Conservation (phyloP, 2,329 filamentous ascomycete species). For the Cladosporium halotolerans region DNA sequence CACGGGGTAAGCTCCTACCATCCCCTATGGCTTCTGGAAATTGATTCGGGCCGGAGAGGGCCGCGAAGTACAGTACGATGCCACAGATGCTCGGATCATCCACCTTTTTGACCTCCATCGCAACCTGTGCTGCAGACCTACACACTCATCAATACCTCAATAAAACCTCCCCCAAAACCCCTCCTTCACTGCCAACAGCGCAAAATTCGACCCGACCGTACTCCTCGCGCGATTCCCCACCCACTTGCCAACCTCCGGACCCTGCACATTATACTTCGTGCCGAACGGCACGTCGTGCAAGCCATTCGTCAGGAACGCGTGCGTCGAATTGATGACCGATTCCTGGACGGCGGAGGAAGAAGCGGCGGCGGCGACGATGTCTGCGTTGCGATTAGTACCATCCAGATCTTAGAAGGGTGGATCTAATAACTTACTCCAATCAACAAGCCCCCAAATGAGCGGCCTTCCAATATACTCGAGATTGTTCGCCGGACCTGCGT, state of each 20-base stretch:
- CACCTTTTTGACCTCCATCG: too few relatives aligned
- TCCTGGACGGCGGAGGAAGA: conserved; percentile 15
- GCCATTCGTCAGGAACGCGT: conserved; percentile 21
- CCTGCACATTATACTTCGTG: conserved; percentile 22
- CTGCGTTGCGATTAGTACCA: conserved; percentile 1
- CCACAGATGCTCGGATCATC: too few relatives aligned
- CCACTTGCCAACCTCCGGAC: conserved; percentile 18
- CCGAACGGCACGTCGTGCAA: conserved; percentile 23
- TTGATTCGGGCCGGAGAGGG: too few relatives aligned
- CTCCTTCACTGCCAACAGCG: conserved; percentile 18
- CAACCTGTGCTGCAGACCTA: too few relatives aligned
- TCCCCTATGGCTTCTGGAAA: too few relatives aligned
- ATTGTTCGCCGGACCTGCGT: conserved; percentile 17
- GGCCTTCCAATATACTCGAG: conserved; percentile 14
- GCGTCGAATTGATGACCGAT: conserved; percentile 19
- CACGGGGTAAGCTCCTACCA: too few relatives aligned
- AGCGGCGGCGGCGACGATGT: conserved; percentile 21
- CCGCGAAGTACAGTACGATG: too few relatives aligned
- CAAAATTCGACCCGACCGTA: conserved; percentile 23
- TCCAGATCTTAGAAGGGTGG: neutral
- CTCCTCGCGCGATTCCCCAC: conserved; percentile 21
- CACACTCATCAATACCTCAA: neutral
- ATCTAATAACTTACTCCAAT: conserved; percentile 18
- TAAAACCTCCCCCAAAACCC: conserved; percentile 17
- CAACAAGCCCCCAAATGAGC: conserved; percentile 20